Conservation (phyloP, 257 asterid species). For the Solanum raphanifolium region DNA sequence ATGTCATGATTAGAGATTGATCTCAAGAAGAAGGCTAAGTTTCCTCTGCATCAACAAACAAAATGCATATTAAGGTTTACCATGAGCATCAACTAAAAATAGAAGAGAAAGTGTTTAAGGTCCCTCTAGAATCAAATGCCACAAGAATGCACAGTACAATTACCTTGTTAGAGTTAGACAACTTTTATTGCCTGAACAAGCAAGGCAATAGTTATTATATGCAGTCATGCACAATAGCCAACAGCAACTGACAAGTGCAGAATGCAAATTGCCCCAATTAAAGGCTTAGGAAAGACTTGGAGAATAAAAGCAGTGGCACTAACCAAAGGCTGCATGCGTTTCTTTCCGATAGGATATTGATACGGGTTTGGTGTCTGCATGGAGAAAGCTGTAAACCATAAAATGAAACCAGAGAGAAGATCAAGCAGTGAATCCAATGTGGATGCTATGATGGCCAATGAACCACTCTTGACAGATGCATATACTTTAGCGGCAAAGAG, state of each 20-base stretch:
- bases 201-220: background rate
- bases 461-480: conserved; percentile 43
- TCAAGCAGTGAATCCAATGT: conserved; percentile 50
- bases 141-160: background rate
- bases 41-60: background rate
- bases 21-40: background rate
- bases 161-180: background rate
- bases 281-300: background rate
- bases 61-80: background rate
- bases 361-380: conserved; percentile 46
- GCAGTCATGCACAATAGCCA: background rate
- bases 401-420: conserved; percentile 41
- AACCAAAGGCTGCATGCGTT: conserved; percentile 56
- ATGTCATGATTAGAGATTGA: background rate
- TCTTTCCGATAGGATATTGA: conserved; percentile 49
- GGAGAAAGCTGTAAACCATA: conserved; percentile 49
- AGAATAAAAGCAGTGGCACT: conserved; percentile 6
- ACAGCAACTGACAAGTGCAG: background rate
- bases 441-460: conserved; percentile 45
- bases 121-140: background rate
- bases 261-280: background rate
- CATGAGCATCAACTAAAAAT: background rate
- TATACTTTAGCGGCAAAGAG: conserved; percentile 47
- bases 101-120: background rate
- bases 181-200: background rate